These are phyloP conservation scores for Pyrenula aspistea DNA, from an alignment of 495 filamentous ascomycete species.

Conservation along the genomic window DNA sequence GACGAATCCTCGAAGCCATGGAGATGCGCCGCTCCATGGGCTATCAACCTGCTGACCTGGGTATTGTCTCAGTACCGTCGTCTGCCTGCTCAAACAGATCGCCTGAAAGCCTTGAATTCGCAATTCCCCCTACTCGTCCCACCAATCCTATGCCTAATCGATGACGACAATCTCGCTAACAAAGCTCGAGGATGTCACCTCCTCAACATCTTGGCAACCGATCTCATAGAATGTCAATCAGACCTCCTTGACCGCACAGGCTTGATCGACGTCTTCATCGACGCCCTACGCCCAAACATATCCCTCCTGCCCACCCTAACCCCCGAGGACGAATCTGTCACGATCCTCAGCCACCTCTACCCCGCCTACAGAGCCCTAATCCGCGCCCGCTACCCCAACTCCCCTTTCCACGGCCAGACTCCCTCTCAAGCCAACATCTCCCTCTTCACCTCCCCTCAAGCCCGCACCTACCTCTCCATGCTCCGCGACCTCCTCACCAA, in stretches of 20 bases:
- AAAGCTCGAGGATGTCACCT: slow-evolving; percentile 51
- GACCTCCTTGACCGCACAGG: slow-evolving; percentile 58
- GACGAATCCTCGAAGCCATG: slow-evolving; percentile 53
- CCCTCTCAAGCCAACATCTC: slow-evolving; percentile 5
- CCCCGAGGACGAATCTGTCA: slow-evolving; percentile 55
- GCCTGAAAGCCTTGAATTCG: slow-evolving; percentile 6
- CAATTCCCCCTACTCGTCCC: slow-evolving; percentile 80
- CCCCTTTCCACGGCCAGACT: background rate
- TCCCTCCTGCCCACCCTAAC: slow-evolving; percentile 69
- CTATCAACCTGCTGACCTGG: slow-evolving; percentile 57
- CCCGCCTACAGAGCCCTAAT: slow-evolving; percentile 50
- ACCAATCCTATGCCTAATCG: slow-evolving; percentile 65
- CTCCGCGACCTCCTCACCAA: slow-evolving; percentile 26
- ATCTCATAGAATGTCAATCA: slow-evolving; percentile 33
- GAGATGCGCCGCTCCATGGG: slow-evolving; percentile 53
- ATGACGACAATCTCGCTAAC: slow-evolving; percentile 46
- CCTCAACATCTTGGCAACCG: slow-evolving; percentile 46
- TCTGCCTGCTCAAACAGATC: slow-evolving; percentile 7
- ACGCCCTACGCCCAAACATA: slow-evolving; percentile 62
- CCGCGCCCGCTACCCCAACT: slow-evolving; percentile 21
- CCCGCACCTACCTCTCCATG: slow-evolving; percentile 31
- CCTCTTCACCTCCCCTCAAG: slow-evolving; percentile 15
- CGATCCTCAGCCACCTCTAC: slow-evolving; percentile 54
- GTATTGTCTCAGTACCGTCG: slow-evolving; percentile 35
- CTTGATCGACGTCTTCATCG: slow-evolving; percentile 65